These are phyloP conservation scores for Aspergillus sp. DNA, from an alignment of 2,329 filamentous ascomycete genomes.

Conservation along the genomic window DNA sequence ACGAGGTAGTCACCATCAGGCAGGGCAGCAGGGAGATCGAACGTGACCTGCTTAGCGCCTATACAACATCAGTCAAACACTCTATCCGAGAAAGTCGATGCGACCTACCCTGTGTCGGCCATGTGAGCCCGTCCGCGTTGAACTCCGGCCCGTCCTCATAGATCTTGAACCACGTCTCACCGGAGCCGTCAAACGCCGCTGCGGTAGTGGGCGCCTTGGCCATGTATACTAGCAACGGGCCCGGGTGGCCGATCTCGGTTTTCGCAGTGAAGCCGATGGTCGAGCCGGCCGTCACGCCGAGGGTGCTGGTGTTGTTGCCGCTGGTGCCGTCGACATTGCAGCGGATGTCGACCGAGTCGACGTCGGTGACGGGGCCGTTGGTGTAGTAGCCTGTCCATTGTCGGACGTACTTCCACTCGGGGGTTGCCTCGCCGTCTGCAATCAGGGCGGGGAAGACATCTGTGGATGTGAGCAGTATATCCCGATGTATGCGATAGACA, in stretches of 20 bases:
- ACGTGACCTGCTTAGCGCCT: conserved; percentile 7
- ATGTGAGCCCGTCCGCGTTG: conserved; percentile 10
- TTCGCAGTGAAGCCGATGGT: conserved; percentile 17
- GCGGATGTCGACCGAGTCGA: conserved; percentile 14
- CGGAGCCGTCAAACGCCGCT: conserved; percentile 15
- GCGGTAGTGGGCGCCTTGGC: conserved; percentile 19
- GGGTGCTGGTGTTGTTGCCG: conserved; percentile 13
- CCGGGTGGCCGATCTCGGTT: conserved; percentile 19
- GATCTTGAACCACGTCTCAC: conserved; percentile 21
- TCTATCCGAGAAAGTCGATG: too few species aligned
- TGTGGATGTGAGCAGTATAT: too few species aligned
- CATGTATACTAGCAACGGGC: conserved; percentile 23
- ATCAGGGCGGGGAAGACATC: conserved; percentile 14
- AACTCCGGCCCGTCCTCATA: conserved; percentile 9
- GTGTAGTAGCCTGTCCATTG: conserved; percentile 13
- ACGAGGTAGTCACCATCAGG: conserved; percentile 49
- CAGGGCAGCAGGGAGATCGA: conserved; percentile 44
- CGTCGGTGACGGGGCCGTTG: conserved; percentile 9
- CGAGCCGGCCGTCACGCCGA: conserved; percentile 12
- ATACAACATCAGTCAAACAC: too few species aligned
- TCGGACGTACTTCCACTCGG: conserved; percentile 18
- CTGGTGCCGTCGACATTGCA: conserved; percentile 16
- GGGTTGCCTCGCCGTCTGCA: conserved; percentile 7
- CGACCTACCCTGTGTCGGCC: conserved; percentile 10
- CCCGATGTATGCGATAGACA: too few species aligned